phyloP scores from a whole-genome alignment of 2,329 filamentous ascomycete genomes.

The Hawksworthiomyces lignivorus region DNA sequence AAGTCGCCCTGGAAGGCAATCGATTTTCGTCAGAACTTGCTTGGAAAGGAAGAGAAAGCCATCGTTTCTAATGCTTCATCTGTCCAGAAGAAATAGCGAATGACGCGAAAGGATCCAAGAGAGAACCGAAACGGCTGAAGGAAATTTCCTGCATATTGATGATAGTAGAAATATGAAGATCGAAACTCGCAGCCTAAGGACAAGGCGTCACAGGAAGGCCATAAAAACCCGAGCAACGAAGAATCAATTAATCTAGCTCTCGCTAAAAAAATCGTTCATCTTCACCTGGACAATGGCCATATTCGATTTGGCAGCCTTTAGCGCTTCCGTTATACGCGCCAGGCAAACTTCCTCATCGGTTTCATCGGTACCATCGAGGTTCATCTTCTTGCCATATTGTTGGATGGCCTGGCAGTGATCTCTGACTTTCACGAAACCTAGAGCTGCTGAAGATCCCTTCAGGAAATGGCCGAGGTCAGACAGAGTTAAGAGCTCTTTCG shows the following conservation, averaged over 20 bases:
- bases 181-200: too few species aligned
- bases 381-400: slow-evolving; percentile 77
- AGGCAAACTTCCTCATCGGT: slow-evolving; percentile 62
- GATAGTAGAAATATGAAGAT: not conserved
- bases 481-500: slow-evolving; percentile 56
- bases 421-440: slow-evolving; percentile 84
- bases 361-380: slow-evolving; percentile 64
- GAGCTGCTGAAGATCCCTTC: slow-evolving; percentile 91
- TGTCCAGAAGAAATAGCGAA: not conserved
- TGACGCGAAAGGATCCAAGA: not conserved
- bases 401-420: slow-evolving; percentile 96
- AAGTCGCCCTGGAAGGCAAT: not conserved
- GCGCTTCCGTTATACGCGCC: slow-evolving; percentile 59
- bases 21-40: not conserved
- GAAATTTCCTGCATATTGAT: not conserved
- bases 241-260: not conserved
- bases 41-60: slow-evolving; percentile 3
- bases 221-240: too few species aligned
- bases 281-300: slow-evolving; percentile 65
- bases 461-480: slow-evolving; percentile 89
- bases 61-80: slow-evolving; percentile 11
- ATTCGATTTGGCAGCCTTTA: slow-evolving; percentile 66
- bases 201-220: too few species aligned
- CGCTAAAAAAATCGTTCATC: slow-evolving; percentile 60
- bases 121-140: too few species aligned